Conservation (phyloP, 305 asterid genomes). For the Fraxinus velutina region DNA sequence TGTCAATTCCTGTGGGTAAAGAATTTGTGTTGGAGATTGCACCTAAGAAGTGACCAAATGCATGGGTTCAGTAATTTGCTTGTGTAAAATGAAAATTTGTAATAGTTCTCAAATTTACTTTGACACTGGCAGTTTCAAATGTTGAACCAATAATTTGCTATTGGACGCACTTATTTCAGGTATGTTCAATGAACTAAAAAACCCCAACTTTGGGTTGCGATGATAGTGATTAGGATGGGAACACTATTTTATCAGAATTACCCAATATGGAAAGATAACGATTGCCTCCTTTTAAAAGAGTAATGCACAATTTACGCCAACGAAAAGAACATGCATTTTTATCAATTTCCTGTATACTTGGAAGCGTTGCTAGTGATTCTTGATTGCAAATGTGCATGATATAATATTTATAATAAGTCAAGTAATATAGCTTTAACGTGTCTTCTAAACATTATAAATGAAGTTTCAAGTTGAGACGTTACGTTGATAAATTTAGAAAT, state of each 20-base stretch:
- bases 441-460: not conserved
- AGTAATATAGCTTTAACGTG: not conserved
- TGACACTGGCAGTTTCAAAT: not conserved
- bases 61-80: not conserved
- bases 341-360: not conserved
- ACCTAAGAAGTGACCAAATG: not conserved
- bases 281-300: not conserved
- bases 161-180: not conserved
- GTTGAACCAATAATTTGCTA: not conserved
- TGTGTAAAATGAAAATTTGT: not conserved
- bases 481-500: not conserved
- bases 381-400: not conserved
- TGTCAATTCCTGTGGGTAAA: constrained; percentile 40
- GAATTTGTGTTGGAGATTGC: constrained; percentile 37
- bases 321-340: not conserved
- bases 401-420: not conserved
- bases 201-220: not conserved
- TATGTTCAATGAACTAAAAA: not conserved
- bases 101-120: no score
- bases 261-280: not conserved
- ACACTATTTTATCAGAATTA: not conserved
- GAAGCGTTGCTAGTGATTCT: not conserved
- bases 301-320: not conserved
- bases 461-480: not conserved
- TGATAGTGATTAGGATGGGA: not conserved